These are phyloP conservation scores for Picocystis salinarum DNA, from an alignment of 139 green algal species.

Conservation along the genomic window DNA sequence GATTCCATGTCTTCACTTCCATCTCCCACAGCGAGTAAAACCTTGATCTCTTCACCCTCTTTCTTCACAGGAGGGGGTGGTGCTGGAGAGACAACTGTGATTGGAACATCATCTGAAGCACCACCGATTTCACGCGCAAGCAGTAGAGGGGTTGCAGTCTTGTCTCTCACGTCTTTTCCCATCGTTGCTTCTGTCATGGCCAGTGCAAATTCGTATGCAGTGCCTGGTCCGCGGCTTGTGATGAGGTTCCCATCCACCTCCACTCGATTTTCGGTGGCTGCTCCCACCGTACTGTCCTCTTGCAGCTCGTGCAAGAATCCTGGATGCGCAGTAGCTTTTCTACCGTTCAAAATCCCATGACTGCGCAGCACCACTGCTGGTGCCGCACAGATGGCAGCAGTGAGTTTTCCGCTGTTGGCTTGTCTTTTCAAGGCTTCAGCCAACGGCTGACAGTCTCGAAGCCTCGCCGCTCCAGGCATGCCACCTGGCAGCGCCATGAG, in stretches of 20 bases:
- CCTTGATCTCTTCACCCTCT: too few species aligned
- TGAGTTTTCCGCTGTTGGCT: conserved; percentile 14
- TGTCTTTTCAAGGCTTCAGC: conserved; percentile 39
- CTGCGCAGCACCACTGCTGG: conserved; percentile 71
- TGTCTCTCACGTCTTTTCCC: too few species aligned
- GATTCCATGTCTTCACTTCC: conserved; percentile 2
- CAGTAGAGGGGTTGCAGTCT: too few species aligned
- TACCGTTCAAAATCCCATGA: conserved; percentile 51
- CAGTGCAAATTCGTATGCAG: conserved; percentile 87
- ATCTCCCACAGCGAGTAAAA: not conserved
- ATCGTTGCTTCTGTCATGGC: conserved; percentile 7
- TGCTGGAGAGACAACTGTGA: too few species aligned
- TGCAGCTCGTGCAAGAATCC: conserved; percentile 54
- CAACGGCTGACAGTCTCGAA: conserved; percentile 47
- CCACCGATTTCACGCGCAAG: too few species aligned
- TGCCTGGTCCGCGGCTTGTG: conserved; percentile 34
- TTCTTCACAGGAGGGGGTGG: too few species aligned
- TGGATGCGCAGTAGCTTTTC: conserved; percentile 66
- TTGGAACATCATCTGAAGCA: too few species aligned
- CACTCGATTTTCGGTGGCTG: conserved; percentile 34
- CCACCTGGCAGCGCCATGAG: conserved; percentile 74
- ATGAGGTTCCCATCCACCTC: conserved; percentile 59
- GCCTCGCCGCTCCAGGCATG: conserved; percentile 76
- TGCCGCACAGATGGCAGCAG: conserved; percentile 83
- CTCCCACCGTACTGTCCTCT: conserved; percentile 29